Base-by-base conservation (phyloP, 176 grass and related monocot species). In the Zizania latifolia region DNA sequence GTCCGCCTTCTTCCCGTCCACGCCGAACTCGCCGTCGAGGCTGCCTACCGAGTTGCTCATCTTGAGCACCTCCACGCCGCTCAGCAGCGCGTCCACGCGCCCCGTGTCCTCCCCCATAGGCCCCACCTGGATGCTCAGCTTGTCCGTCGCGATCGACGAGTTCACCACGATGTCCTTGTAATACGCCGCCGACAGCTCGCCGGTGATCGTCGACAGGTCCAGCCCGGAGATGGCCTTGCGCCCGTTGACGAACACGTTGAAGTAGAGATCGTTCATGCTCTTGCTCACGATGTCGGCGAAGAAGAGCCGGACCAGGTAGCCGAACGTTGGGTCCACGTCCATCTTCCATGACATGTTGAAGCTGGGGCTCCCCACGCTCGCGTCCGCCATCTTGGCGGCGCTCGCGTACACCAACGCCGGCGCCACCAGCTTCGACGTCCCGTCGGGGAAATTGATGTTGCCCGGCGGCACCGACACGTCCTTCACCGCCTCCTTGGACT, bases 241-340 rank as follows among this genome's bases (percentile, higher is more conserved):
- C 1, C 58, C 89, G 55, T 86, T 92, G 55, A 98, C 23, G 89
- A 80, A 98, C 0, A 87, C 95, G 81, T 94, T 86, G 88, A 98
- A 98, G 76, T 98, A 98, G 75, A 94, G 95, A 56, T 94, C 91
- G 66, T 98, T 90, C 62, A 81, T 71, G 63, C 84, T 28, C 65
- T 86, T 88, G 82, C 95, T 98, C 5, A 98, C 57, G 84, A 98
- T 94, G 84, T 98, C 95, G 51, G 83, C 85, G 80, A 98, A 98
- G 84, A 94, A 90, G 46, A 98, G 84, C 7, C 95, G 88, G 39
- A 98, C 43, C 0, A 90, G 7, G 79, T 98, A 88, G 51, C 78
- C 44, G 51, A 94, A 94, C 5, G 86, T 37, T 1, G 89, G 32
- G 82, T 94, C 86, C 19, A 94, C 86, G 57, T 89, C 76, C 29